Base-by-base conservation (phyloP, 1,139 yeast species). In the Pichia terricola region DNA sequence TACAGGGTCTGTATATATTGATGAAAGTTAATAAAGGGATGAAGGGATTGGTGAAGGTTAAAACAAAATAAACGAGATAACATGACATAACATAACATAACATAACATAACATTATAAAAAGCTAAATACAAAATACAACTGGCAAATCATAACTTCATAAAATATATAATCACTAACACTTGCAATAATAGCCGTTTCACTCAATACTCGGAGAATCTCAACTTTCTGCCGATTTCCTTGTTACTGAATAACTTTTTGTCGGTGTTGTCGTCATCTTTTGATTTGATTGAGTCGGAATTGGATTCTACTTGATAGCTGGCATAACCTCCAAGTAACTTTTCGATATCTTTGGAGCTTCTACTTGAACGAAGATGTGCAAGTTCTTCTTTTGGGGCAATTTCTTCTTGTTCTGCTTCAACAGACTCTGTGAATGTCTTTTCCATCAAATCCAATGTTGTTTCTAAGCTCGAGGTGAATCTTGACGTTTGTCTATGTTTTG, bases 401-500 rank as follows among this genome's bases (percentile, higher is more conserved):
- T 45, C 26, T 47, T 40, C 31, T 47, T 44, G 26, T 45, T 53
- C 34, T 49, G 50, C 22, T 49, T 32, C 9, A 16, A 63, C 56
- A 27, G 69, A 72, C 46, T 73, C 78, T 50, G 67, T 68, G 61
- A 71, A 77, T 40, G 80, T 67, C 44, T 75, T 65, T 50, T 77
- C 74, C 45, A 85, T 70, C 57, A 84, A 91, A 49, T 75, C 63
- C 52, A 81, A 69, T 54, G 82, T 82, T 39, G 81, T 77, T 51
- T 80, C 77, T 53, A 85, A 69, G 1, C 91, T 83, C 44, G 81
- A 84, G 51, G 85, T 73, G 59, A 85, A 84, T 62, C 96, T 75
- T 51, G 75, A 69, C 1, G 96, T 88, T 66, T 88, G 96, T 51
- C 96, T 75, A 63, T 88, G 95, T 64, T 86, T 88, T 6, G 95